Base-by-base conservation (phyloP, 1,139 yeast genomes). In the Suhomyces guaymorum region DNA sequence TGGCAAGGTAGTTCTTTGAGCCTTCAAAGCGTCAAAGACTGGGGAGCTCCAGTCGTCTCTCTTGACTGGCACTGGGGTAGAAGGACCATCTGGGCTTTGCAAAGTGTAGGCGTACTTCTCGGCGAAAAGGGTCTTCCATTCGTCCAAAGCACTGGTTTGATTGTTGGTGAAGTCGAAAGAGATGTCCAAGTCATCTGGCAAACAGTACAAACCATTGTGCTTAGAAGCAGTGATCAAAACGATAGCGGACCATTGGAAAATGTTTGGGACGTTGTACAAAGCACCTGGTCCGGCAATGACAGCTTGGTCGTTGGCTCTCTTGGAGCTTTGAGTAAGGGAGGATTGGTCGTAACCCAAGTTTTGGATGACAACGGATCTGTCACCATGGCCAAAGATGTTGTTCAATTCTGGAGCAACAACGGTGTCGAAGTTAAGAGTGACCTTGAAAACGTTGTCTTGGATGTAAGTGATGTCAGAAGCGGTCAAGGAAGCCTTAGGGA, bases 401-500 rank as follows among this genome's bases (percentile, higher is more conserved):
- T 43, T 43, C 38, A 47, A 46, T 13, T 39, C 37, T 15, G 29
- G 30, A 9, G 51, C 42, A 22, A 37, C 45, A 11, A 44, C 39
- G 16, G 48, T 43, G 27, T 34, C 41, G 26, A 42, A 46, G 26
- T 55, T 51, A 39, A 58, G 38, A 15, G 61, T 55, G 24, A 59
- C 63, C 49, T 59, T 53, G 47, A 49, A 59, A 27, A 58, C 47
- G 37, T 51, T 55, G 32, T 46, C 60, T 31, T 47, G 48, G 13
- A 58, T 45, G 41, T 40, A 53, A 32, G 51, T 51, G 31, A 58
- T 60, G 30, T 57, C 55, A 24, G 54, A 46, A 25, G 60, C 59
- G 18, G 52, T 44, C 38, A 60, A 55, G 17, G 52, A 51, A 28
- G 65, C 63, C 44, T 54, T 54, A 33, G 64, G 64, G 42, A 55